Evolutionary conservation across 257 asterid genomes (phyloP).

Genomic region (Forsythia viridissima): DNA sequence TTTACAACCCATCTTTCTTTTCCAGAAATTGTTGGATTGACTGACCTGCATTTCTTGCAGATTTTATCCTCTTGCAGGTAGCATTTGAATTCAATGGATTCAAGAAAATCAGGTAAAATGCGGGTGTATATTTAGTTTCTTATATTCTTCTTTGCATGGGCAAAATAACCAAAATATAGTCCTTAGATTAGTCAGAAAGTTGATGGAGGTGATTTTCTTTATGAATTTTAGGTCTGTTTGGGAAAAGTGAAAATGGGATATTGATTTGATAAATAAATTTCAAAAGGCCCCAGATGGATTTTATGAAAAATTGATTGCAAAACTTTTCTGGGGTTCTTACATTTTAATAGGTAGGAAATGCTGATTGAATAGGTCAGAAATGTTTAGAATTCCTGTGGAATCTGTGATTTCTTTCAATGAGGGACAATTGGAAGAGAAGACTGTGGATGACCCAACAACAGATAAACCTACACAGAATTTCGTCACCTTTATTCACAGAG

Average conservation of each 20-base stretch:
- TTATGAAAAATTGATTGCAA: neutral
- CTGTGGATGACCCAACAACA: constrained; percentile 27
- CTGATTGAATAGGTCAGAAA: constrained; percentile 24
- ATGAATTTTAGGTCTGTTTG: neutral
- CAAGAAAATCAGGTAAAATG: neutral
- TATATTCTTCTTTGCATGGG: neutral
- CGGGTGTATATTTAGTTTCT: neutral
- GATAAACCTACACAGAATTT: constrained; percentile 45
- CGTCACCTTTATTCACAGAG: constrained; percentile 63
- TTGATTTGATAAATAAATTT: neutral
- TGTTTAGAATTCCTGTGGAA: constrained; percentile 34
- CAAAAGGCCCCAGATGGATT: neutral
- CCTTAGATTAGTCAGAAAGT: neutral
- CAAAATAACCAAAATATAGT: neutral
- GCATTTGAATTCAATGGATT: constrained; percentile 2
- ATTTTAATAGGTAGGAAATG: constrained; percentile 27
- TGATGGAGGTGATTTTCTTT: neutral
- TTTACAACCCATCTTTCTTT: too few species aligned
- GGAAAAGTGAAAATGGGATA: neutral
- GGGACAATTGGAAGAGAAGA: constrained; percentile 22
- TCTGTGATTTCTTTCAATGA: constrained; percentile 14
- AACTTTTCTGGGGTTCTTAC: neutral
- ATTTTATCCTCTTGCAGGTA: neutral
- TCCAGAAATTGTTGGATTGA: neutral
- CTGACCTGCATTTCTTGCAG: neutral